These are phyloP conservation scores for Fusarium sp. DNA, from an alignment of 2,329 filamentous ascomycete genomes.

Conservation along the genomic window DNA sequence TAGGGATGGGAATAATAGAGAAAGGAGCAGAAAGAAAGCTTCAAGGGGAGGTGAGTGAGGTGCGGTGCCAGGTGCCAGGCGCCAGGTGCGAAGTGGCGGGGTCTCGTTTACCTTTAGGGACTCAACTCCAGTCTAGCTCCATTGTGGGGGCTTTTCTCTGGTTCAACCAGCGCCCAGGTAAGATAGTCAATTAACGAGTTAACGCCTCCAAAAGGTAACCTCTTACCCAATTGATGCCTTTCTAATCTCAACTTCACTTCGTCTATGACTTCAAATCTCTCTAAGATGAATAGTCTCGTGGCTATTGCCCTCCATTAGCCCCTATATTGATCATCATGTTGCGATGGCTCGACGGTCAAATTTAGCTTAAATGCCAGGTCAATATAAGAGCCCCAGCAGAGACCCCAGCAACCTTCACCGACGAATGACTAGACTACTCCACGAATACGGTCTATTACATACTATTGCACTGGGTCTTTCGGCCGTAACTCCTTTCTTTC, in stretches of 20 bases:
- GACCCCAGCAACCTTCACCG: conserved; percentile 31
- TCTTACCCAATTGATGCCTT: conserved; percentile 35
- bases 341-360: conserved; percentile 22
- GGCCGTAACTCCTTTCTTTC: conserved; percentile 17
- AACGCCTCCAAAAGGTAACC: conserved; percentile 26
- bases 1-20: not conserved
- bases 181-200: conserved; percentile 5
- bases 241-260: conserved; percentile 32
- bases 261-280: conserved; percentile 26
- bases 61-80: not conserved
- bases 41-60: not conserved
- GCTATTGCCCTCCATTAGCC: conserved; percentile 9
- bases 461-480: conserved; percentile 31
- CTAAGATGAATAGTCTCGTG: conserved; percentile 16
- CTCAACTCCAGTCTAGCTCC: conserved; percentile 36
- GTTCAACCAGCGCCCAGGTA: conserved; percentile 19
- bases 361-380: conserved; percentile 32
- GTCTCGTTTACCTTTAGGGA: conserved; percentile 47
- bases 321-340: conserved; percentile 14
- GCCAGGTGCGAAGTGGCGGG: conserved; percentile 47
- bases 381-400: conserved; percentile 34
- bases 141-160: conserved; percentile 42
- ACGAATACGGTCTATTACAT: conserved; percentile 11
- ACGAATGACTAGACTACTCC: conserved; percentile 21
- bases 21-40: conserved; percentile 18